These are phyloP conservation scores for Protomyces pachydermus DNA, from an alignment of 1,139 yeast species.

Conservation along the genomic window DNA sequence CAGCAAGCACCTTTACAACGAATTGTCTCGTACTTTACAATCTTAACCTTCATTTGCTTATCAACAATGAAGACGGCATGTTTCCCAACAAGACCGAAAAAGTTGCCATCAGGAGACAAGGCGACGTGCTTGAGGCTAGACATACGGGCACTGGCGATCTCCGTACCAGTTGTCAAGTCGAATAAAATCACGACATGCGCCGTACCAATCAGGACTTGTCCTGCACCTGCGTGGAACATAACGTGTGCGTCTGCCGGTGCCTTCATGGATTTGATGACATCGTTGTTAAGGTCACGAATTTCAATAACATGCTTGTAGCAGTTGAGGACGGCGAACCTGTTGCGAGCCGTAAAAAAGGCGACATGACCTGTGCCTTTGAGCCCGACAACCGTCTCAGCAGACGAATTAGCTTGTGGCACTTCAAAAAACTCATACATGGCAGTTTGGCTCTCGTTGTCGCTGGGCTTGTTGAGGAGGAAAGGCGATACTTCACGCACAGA, in stretches of 20 bases:
- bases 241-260: conserved; percentile 69
- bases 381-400: conserved; percentile 64
- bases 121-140: conserved; percentile 73
- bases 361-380: conserved; percentile 76
- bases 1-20: conserved; percentile 96
- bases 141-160: background rate
- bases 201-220: conserved; percentile 72
- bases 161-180: conserved; percentile 57
- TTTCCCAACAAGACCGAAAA: conserved; percentile 82
- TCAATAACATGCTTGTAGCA: conserved; percentile 62
- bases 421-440: conserved; percentile 67
- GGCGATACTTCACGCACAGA: conserved; percentile 1
- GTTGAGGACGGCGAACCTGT: conserved; percentile 79
- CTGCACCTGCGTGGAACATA: conserved; percentile 70
- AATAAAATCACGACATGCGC: conserved; percentile 67
- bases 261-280: conserved; percentile 73
- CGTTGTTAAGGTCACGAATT: conserved; percentile 76
- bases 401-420: conserved; percentile 81
- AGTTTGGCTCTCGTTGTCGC: conserved; percentile 41
- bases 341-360: conserved; percentile 89
- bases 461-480: conserved; percentile 43
- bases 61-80: conserved; percentile 88
- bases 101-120: conserved; percentile 85
- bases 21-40: conserved; percentile 92
- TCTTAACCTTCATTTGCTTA: conserved; percentile 68